phyloP scores from a whole-genome alignment of 345 rosid species.

The Passiflora organensis region DNA sequence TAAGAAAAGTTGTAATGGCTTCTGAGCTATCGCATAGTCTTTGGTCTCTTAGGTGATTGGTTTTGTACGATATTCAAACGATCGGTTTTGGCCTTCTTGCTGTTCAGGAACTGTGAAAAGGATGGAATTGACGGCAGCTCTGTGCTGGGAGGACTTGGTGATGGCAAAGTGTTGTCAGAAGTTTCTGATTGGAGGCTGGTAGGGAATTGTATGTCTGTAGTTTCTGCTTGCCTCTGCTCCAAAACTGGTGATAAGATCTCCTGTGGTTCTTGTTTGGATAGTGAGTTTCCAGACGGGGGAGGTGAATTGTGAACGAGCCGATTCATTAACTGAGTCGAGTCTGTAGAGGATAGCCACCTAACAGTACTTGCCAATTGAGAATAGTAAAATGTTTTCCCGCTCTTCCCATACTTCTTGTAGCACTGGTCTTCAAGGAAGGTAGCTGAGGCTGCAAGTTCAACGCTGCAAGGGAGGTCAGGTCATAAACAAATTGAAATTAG shows the following conservation, averaged over 20 bases:
- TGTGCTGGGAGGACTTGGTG: constrained; percentile 20
- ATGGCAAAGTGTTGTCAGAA: constrained; percentile 3
- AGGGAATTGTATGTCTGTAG: constrained; percentile 8
- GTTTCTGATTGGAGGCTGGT: constrained; percentile 16
- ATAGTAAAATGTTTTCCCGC: constrained; percentile 74
- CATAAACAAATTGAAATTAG: background rate
- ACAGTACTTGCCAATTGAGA: constrained; percentile 78
- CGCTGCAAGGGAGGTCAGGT: constrained; percentile 36
- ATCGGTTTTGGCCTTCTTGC: constrained; percentile 26
- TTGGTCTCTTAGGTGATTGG: constrained; percentile 24
- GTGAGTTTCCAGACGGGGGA: constrained; percentile 13
- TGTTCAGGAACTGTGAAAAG: constrained; percentile 69
- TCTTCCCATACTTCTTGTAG: constrained; percentile 72
- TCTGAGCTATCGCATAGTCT: constrained; percentile 3
- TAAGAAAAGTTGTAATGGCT: too few species aligned
- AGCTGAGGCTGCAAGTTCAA: constrained; percentile 45
- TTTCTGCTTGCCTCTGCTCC: constrained; percentile 9
- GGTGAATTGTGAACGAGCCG: constrained; percentile 17
- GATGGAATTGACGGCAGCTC: constrained; percentile 58
- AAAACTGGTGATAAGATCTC: constrained; percentile 15
- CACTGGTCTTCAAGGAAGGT: constrained; percentile 70
- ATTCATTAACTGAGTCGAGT: constrained; percentile 19
- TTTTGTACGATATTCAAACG: constrained; percentile 22
- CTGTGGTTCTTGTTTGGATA: constrained; percentile 21
- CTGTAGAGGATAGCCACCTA: constrained; percentile 67